Base-by-base conservation (phyloP, 2,329 filamentous ascomycete species). In the Clarireedia homoeocarpa region DNA sequence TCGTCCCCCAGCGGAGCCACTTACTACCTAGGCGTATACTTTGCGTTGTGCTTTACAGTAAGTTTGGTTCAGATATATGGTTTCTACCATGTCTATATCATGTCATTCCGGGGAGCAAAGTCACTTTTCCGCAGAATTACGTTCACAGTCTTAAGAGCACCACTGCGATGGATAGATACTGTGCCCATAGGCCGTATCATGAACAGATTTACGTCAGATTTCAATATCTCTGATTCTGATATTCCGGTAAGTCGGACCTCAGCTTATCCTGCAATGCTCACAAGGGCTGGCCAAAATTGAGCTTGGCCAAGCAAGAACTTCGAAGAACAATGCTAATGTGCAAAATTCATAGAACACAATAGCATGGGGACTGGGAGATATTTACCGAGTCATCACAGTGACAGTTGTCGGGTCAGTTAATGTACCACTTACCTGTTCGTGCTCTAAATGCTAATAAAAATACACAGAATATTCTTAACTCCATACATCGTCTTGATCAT, bases 121-220 rank as follows among this genome's bases (percentile, higher is more conserved):
- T 73, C 73, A 48, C 73, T 91, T 4, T 91, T 90, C 62, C 75
- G 80, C 27, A 77, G 78, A 49, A 78, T 90, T 62, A 81, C 85
- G 27, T 82, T 80, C 62, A 75, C 79, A 2, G 77, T 91, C 6
- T 74, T 91, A 6, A 81, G 85, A 15, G 82, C 87, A 5, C 87
- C 85, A 0, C 74, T 91, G 15, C 77, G 86, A 56, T 91, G 86
- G 86, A 75, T 91, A 20, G 88, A 91, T 65, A 90, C 86, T 0
- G 83, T 89, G 0, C 88, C 88, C 0, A 75, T 89, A 1, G 88
- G 88, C 4, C 80, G 87, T 44, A 80, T 91, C 34, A 74, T 91
- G 27, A 91, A 91, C 70, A 79, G 88, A 2, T 88, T 90, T 68
- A 88, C 86, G 0, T 76, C 83, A 3, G 88, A 91, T 69, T 89